Conservation (phyloP, 441 rosid genomes). For the Pelargonium myrrhifolium region DNA sequence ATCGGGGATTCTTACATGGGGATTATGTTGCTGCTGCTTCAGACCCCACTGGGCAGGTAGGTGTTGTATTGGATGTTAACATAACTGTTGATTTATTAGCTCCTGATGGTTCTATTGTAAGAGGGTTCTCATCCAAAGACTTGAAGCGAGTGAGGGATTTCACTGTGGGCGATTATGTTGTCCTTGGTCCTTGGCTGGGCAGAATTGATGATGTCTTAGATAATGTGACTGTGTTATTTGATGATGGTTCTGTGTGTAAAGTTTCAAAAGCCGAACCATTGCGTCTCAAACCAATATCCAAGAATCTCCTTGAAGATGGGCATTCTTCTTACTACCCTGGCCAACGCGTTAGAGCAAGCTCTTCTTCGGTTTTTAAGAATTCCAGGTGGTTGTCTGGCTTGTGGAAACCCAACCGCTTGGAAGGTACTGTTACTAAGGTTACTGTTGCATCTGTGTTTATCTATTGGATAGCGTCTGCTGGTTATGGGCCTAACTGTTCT, state of each 20-base stretch:
- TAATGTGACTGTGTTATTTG: conserved; percentile 83
- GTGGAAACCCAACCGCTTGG: conserved; percentile 82
- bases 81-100: conserved; percentile 64
- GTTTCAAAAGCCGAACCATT: conserved; percentile 73
- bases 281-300: conserved; percentile 57
- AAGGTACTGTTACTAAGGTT: conserved; percentile 90
- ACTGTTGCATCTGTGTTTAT: conserved; percentile 73
- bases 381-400: conserved; percentile 77
- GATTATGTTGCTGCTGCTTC: conserved; percentile 76
- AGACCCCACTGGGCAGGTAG: conserved; percentile 87
- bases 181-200: conserved; percentile 91
- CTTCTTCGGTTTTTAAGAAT: conserved; percentile 74
- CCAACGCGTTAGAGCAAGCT: conserved; percentile 82
- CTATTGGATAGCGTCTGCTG: conserved; percentile 97
- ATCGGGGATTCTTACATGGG: conserved; percentile 89
- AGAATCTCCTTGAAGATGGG: conserved; percentile 72
- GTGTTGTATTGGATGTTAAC: conserved; percentile 73
- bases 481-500: conserved; percentile 79
- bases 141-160: conserved; percentile 84
- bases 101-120: conserved; percentile 54
- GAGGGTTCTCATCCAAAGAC: conserved; percentile 57
- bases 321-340: conserved; percentile 86
- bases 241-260: conserved; percentile 92
- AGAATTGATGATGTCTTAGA: conserved; percentile 88
- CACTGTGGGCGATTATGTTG: conserved; percentile 77